phyloP scores from a whole-genome alignment of 2,329 filamentous ascomycete genomes.

The Colletotrichum gloeosporioides region DNA sequence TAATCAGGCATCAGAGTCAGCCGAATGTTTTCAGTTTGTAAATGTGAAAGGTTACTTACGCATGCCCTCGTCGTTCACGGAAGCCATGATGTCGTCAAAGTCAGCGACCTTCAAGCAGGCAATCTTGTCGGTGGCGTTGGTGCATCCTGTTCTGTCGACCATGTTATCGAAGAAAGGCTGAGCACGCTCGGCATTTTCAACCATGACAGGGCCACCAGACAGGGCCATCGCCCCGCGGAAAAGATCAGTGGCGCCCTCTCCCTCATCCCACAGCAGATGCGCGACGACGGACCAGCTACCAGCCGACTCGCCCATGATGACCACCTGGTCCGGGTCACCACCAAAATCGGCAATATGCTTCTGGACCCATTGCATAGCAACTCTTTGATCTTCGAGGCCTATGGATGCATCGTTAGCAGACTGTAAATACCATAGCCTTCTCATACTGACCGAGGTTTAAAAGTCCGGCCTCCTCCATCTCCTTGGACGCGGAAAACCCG shows the following conservation, averaged over 20 bases:
- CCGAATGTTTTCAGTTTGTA: not conserved
- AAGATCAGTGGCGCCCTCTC: conserved; percentile 62
- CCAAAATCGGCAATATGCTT: conserved; percentile 35
- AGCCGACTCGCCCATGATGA: conserved; percentile 37
- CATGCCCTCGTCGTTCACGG: conserved; percentile 5
- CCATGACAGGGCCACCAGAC: conserved; percentile 32
- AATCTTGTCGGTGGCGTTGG: not conserved
- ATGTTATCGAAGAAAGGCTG: not conserved
- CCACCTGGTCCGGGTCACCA: conserved; percentile 33
- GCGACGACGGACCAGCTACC: conserved; percentile 29
- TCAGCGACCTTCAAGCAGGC: conserved; percentile 4
- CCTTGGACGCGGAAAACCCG: not conserved
- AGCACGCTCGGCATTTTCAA: not conserved
- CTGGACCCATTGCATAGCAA: conserved; percentile 36
- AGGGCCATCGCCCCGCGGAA: conserved; percentile 72
- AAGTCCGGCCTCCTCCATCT: conserved; percentile 32
- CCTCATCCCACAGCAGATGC: conserved; percentile 56
- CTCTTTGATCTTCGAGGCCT: conserved; percentile 28
- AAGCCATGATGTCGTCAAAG: not conserved
- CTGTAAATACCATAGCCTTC: not conserved
- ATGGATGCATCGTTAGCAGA: not conserved
- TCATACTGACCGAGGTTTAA: conserved; percentile 25
- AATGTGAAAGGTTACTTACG: not conserved
- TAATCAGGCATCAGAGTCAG: not conserved
- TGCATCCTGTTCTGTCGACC: not conserved